Base-by-base conservation (phyloP, 2,329 filamentous ascomycete genomes). In the Orbilia javanica region DNA sequence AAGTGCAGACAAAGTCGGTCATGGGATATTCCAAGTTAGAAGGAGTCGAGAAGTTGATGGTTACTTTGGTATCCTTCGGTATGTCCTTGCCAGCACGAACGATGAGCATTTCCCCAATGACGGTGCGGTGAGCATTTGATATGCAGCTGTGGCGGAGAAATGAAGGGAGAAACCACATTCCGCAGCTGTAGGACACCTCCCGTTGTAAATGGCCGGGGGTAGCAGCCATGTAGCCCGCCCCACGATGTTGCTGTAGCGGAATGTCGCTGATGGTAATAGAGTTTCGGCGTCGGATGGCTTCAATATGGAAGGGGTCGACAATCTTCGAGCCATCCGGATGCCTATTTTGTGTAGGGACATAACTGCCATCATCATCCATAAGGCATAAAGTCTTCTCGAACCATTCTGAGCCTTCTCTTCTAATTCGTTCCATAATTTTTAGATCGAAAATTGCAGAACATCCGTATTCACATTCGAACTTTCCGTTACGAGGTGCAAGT, bases 61-160 rank as follows among this genome's bases (percentile, higher is more conserved):
- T 72, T 25, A 78, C 22, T 29, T 78, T 78, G n/a, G 67, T 72
- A 22, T 70, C 67, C 25, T 67, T 66, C 1, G 74, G 74, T 3
- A 78, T 67, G 18, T 78, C 74, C 10, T 67, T 22, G 13, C 74
- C 74, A 1, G 74, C 74, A 31, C 74, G 74, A 25, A 78, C 39
- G 25, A 78, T 64, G 15, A 63, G 31, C 67, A 78, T 78, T 18
- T 78, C 74, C 2, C 74, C 74, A 18, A 78, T 53, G 52, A 72
- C 53, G 18, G 74, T 31, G 3, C 74, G 67, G 34, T 78, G 74
- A 5, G 74, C 74, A 29, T 78, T 78, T 2, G 74, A 62, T 3
- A 78, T 20, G 22, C 74, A 78, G 22, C 74, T 78, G 36, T 72
- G 67, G 15, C 74, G 74, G 10, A 78, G 62, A 50, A 72, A 78